Evolutionary conservation across 129 eudicot genomes (phyloP).

Genomic region (Artemisia argyi): DNA sequence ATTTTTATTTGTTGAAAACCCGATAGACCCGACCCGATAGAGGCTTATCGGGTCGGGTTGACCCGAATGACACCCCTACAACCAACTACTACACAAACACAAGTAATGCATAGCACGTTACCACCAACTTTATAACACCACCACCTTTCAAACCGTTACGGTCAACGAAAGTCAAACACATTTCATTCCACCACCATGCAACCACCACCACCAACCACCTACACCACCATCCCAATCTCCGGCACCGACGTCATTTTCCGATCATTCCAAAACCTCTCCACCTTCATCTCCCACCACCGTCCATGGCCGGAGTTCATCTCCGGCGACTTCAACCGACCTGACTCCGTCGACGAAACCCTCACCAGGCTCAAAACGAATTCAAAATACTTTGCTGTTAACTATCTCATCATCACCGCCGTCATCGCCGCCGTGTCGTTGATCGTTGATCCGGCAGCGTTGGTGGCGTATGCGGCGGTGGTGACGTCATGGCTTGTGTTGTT

Average conservation of each 20-base stretch:
- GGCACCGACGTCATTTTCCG: slow-evolving; percentile 62
- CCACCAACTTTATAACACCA: no score
- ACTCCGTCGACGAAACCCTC: slow-evolving; percentile 39
- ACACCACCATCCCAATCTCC: slow-evolving; percentile 81
- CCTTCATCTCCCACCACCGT: slow-evolving; percentile 57
- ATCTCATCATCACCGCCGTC: slow-evolving; percentile 45
- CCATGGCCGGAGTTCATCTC: slow-evolving; percentile 82
- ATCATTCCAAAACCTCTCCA: slow-evolving; percentile 63
- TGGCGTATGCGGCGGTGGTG: slow-evolving; percentile 26
- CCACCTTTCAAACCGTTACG: neutral
- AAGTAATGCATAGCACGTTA: slow-evolving; percentile 23
- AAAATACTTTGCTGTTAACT: slow-evolving; percentile 58
- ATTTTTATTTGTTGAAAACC: no score
- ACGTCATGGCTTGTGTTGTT: slow-evolving; percentile 54
- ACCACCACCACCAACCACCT: slow-evolving; percentile 36
- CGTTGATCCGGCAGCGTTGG: slow-evolving; percentile 42
- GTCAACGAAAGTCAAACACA: slow-evolving; percentile 34
- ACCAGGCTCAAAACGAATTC: slow-evolving; percentile 50
- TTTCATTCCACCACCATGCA: slow-evolving; percentile 36
- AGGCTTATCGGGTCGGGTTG: no score
- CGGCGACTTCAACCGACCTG: slow-evolving; percentile 39
- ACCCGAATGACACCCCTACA: no score
- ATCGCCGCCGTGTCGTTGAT: slow-evolving; percentile 51
- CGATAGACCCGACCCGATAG: no score
- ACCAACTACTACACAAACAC: no score